A percentile compares a stretch with the other conserved stretches of the same genome.
phyloP scores from a whole-genome alignment of 768 basidiomycete species.

The Phylloporus sp. region DNA sequence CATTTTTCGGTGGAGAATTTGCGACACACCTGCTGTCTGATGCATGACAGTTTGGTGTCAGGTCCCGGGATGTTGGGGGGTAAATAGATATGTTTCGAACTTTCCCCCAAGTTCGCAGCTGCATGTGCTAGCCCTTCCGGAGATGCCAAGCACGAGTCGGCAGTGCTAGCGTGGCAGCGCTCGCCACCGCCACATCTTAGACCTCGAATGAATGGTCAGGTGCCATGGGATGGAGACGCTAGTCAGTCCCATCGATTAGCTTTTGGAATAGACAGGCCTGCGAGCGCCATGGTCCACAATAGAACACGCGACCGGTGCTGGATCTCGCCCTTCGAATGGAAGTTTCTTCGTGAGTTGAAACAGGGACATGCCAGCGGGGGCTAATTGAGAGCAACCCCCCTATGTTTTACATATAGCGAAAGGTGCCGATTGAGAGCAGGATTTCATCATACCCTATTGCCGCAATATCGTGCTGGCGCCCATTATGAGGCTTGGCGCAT shows the following conservation, averaged over 20 bases:
- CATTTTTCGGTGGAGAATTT: not conserved
- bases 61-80: not conserved
- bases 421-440: not conserved
- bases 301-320: not conserved
- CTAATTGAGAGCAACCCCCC: not conserved
- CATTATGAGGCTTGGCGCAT: not conserved
- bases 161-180: constrained; percentile 7
- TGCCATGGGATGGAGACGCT: not conserved
- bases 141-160: constrained; percentile 1
- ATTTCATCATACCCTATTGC: constrained; percentile 1
- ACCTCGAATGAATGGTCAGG: not conserved
- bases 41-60: not conserved
- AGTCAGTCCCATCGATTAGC: not conserved
- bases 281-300: not conserved
- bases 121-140: constrained; percentile 1
- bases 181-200: not conserved
- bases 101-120: not conserved
- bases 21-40: constrained; percentile 7
- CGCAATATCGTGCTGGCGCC: not conserved
- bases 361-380: constrained; percentile 4
- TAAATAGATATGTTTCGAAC: not conserved
- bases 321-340: not conserved
- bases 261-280: not conserved
- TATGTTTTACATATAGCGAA: not conserved
- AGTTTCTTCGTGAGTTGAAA: constrained; percentile 10